Conservation (phyloP, 1,139 yeast species). For the Suzukiozyma palmioleophila region DNA sequence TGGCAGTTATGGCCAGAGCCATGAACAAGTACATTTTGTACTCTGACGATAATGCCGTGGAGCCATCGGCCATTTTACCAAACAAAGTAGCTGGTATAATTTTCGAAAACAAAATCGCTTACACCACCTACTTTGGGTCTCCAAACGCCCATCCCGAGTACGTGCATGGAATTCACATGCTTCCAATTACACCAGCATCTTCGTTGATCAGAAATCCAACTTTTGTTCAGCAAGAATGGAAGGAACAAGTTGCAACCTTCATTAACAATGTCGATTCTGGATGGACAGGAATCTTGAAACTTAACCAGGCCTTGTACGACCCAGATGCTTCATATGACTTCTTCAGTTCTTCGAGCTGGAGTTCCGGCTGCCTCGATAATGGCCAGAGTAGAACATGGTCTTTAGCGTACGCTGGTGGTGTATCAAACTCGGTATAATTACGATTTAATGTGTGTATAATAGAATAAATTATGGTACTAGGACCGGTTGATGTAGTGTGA, state of each 20-base stretch:
- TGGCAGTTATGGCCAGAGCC: constrained; percentile 57
- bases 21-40: constrained; percentile 59
- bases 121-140: constrained; percentile 57
- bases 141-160: constrained; percentile 55
- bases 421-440: constrained; percentile 9
- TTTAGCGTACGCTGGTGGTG: constrained; percentile 68
- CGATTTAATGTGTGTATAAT: constrained; percentile 4
- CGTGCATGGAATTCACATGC: constrained; percentile 94
- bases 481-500: no score
- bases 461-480: neutral
- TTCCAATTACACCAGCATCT: constrained; percentile 80
- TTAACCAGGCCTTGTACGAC: constrained; percentile 75
- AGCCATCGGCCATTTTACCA: constrained; percentile 51
- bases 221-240: constrained; percentile 83
- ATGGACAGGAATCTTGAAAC: constrained; percentile 81
- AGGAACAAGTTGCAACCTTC: constrained; percentile 43
- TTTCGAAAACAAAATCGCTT: constrained; percentile 84
- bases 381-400: constrained; percentile 94
- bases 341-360: constrained; percentile 44
- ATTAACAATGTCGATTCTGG: constrained; percentile 62
- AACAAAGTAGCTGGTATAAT: constrained; percentile 73
- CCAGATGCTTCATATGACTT: constrained; percentile 63
- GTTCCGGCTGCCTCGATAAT: constrained; percentile 54
- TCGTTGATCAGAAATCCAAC: constrained; percentile 65
- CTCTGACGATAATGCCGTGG: constrained; percentile 50